Evolutionary conservation across 2,329 filamentous ascomycete species (phyloP), one percentile per base, ranked within the genome.

Genomic region (Penicillium sp.): DNA sequence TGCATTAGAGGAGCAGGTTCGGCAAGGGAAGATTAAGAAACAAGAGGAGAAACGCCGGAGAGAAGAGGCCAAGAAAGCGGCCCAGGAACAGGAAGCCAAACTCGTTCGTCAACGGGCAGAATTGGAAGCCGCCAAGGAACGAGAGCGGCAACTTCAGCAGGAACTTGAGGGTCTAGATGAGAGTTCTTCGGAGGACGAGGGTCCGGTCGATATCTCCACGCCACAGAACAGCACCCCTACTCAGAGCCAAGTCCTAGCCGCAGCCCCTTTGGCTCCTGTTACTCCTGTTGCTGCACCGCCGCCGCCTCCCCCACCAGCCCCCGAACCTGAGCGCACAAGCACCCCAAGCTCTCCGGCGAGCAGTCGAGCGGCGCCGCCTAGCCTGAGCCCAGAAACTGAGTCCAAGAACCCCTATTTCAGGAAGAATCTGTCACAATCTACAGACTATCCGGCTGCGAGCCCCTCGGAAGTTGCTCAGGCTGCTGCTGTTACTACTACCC

Each of bases 331-430:
- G 38, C 81, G 86, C 35, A 82, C 85, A 48, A 78, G 83, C 3
- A 77, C 81, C 9, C 83, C 86, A 44, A 83, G 85, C 29, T 84
- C 82, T 60, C 81, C 81, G 38, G 77, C 81, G 44, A 76, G 78
- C 59, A 80, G 82, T n/a, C 79, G 83, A 44, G 75, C 83, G 31
- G 78, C 83, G 30, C 79, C 85, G 19, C 82, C 83, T 38, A 84
- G 84, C 61, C 83, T 86, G 50, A 82, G 84, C 3, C 80, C 83
- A 6, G 89, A 92, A 67, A 84, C 86, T 2, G 91, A 96, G 78
- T 97, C 92, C 71, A 94, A 91, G 76, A 98, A 98, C 74, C 95
- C 95, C 3, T 99, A 96, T 82, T 92, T 94, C 82, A 91, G 91
- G 78, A 92, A 90, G 78, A 95, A 93, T 81, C 88, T 96, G 83